Base-by-base conservation (phyloP, 306 rosid species). In the Leucaena leucocephala region DNA sequence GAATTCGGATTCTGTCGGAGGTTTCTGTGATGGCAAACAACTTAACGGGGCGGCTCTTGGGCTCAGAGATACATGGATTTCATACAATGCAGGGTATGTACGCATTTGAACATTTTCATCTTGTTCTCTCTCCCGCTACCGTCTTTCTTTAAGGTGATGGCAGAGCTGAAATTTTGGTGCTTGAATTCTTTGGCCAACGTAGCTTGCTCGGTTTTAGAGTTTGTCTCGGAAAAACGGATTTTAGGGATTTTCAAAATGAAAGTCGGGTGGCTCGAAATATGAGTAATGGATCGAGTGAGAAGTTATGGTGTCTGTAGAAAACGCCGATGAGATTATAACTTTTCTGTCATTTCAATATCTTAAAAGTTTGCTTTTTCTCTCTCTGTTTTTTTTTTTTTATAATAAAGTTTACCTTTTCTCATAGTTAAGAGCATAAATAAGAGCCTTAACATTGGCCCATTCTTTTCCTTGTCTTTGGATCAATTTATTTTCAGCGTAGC, bases 31-130 rank as follows among this genome's bases (percentile, higher is more conserved):
- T 85, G 91, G 79, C 76, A 14, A 71, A 27, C 61, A 80, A 62
- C 21, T 85, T 83, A 72, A 64, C 83, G 22, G 91, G 80, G 58
- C 85, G 22, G 75, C 88, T 96, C 13, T 81, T 76, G 33, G 97
- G 97, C 58, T 76, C 98, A 9, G 96, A 93, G 69, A 90, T 93
- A 68, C 99, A 93, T 90, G 99, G 99, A 75, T 96, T 96, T 82
- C 97, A 86, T 86, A 86, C 97, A 75, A 70, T 89, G 87, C 94
- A 89, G 84, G 98, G 99, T 89, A 57, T 81, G n/a, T 74, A 35
- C 59, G 39, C 3, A 12, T 7, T 66, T 66, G 63, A 58, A 45
- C 27, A 5, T 12, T 73, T 40, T 55, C 17, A 19, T 59, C 54
- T 12, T 21, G 27, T 16, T 79, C 55, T 64, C 54, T 57, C 6